phyloP scores from a whole-genome alignment of 495 filamentous ascomycete species.

The Rostrohypoxylon terebratum region DNA sequence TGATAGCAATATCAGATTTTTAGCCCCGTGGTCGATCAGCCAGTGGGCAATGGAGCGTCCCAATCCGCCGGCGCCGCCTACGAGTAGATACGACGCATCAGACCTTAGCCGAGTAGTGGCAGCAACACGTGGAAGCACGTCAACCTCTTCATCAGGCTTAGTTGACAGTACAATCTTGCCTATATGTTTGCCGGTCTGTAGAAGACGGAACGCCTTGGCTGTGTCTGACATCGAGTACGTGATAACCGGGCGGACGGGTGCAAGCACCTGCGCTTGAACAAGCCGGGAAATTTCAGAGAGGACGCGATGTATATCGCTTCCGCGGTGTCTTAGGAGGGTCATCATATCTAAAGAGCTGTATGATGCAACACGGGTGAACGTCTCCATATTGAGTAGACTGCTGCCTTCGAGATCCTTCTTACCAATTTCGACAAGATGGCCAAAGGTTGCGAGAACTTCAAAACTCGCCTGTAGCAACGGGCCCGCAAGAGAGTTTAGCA shows the following conservation, averaged over 20 bases:
- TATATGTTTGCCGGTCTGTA: too few species aligned
- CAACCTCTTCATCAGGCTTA: too few species aligned
- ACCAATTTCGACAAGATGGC: neutral
- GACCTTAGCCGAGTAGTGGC: too few species aligned
- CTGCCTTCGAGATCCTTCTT: neutral
- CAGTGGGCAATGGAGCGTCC: conserved; percentile 63
- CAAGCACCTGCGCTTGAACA: too few species aligned
- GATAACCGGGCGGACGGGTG: too few species aligned
- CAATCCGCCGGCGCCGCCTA: conserved; percentile 68
- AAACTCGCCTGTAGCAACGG: neutral
- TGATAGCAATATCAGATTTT: conserved; percentile 62
- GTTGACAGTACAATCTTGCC: too few species aligned
- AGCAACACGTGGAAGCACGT: too few species aligned
- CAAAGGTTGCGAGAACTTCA: neutral
- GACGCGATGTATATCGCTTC: neutral
- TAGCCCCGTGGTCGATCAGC: conserved; percentile 64
- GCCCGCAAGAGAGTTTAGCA: neutral
- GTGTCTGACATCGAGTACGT: too few species aligned
- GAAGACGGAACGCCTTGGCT: too few species aligned
- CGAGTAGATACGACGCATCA: conserved; percentile 63
- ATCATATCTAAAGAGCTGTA: neutral
- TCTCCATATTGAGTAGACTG: neutral
- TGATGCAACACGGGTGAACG: neutral
- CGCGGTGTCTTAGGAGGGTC: neutral
- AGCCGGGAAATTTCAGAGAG: neutral